phyloP scores from a whole-genome alignment of 306 rosid genomes.

The Acacia melanoxylon region DNA sequence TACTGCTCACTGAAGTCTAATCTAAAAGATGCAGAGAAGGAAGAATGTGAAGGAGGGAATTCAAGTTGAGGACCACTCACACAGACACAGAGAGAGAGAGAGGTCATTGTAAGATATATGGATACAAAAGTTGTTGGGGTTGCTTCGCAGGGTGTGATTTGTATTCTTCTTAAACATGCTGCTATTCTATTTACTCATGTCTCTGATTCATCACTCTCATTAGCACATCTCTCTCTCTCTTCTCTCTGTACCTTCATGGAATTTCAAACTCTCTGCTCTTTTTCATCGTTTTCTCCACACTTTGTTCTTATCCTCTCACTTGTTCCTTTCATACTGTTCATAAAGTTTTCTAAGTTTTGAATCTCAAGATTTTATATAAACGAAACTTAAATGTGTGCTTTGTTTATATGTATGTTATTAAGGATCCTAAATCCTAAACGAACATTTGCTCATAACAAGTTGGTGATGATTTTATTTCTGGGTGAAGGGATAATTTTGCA shows the following conservation, averaged over 20 bases:
- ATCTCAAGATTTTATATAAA: no score
- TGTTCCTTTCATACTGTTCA: background rate
- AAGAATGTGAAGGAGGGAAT: background rate
- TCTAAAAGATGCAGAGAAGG: background rate
- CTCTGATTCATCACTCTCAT: background rate
- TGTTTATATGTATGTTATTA: no score
- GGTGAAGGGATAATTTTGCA: no score
- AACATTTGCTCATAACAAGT: no score
- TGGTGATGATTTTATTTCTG: no score
- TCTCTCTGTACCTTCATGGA: background rate
- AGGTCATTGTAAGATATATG: background rate
- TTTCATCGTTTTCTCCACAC: background rate
- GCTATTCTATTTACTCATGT: background rate
- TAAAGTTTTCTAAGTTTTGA: no score
- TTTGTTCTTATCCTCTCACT: background rate
- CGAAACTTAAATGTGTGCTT: no score
- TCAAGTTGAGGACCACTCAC: background rate
- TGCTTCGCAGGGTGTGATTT: background rate
- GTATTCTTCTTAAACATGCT: background rate
- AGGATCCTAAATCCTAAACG: background rate
- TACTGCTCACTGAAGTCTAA: background rate
- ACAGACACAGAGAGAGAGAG: background rate
- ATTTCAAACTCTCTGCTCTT: background rate
- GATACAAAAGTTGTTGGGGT: background rate
- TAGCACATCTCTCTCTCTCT: background rate